Percentiles rank a stretch among this genome's conserved stretches.
These are phyloP conservation scores for Suhomyces xylopsoci DNA, from an alignment of 805 yeast species.

Conservation along the genomic window DNA sequence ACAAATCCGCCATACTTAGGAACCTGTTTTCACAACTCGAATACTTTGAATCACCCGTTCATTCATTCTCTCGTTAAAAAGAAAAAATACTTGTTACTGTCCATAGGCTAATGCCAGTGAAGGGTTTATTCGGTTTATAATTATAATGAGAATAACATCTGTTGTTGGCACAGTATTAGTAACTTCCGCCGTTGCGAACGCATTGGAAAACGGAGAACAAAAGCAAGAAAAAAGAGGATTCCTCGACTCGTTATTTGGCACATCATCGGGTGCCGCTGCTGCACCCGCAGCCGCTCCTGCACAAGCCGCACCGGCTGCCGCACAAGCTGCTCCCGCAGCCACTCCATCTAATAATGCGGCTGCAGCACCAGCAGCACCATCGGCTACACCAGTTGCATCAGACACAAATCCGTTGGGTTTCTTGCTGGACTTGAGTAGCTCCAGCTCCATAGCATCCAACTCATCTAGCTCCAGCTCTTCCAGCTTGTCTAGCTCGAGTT, in stretches of 20 bases:
- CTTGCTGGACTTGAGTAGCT: conserved; percentile 2
- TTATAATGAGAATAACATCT: conserved; percentile 22
- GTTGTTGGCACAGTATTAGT: conserved; percentile 23
- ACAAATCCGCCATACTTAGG: neutral
- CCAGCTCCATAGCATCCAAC: neutral
- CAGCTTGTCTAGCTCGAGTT: conserved; percentile 5
- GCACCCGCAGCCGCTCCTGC: conserved; percentile 4
- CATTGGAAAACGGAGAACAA: conserved; percentile 4
- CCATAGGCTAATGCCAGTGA: conserved; percentile 5
- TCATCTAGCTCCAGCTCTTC: conserved; percentile 7
- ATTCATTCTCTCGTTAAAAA: conserved; percentile 2
- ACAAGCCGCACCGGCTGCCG: conserved; percentile 6
- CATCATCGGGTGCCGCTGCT: conserved; percentile 8
- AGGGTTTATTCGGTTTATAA: conserved; percentile 3
- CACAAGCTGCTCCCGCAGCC: conserved; percentile 7
- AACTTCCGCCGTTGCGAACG: conserved; percentile 21
- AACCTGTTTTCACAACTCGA: neutral
- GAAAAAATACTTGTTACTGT: neutral
- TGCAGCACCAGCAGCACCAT: neutral
- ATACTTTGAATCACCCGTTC: neutral
- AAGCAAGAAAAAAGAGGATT: conserved; percentile 10
- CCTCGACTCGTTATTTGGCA: conserved; percentile 9
- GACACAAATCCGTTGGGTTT: neutral
- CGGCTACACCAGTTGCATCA: neutral
- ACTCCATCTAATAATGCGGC: conserved; percentile 1